phyloP scores from a whole-genome alignment of 257 asterid genomes.

The Rehmannia glutinosa region DNA sequence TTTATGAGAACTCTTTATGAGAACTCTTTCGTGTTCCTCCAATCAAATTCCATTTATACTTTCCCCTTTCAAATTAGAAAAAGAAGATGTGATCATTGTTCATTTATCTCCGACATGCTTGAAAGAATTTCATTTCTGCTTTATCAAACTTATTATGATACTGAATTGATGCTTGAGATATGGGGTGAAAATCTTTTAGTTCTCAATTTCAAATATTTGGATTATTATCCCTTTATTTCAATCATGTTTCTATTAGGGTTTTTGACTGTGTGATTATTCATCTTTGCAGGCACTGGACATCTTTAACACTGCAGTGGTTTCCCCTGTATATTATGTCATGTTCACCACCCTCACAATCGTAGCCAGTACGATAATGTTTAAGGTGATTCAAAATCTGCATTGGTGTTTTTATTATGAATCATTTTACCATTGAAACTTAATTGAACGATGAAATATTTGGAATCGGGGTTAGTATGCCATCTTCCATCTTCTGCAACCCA shows the following conservation, averaged over 20 bases:
- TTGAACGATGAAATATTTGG: too few species aligned
- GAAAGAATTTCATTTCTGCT: too few species aligned
- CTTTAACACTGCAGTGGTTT: constrained; percentile 75
- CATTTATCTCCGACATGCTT: too few species aligned
- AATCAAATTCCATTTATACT: too few species aligned
- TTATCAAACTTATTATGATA: not conserved
- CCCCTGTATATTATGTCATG: constrained; percentile 87
- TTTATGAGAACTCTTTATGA: too few species aligned
- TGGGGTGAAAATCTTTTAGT: not conserved
- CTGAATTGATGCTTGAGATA: not conserved
- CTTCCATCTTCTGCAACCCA: too few species aligned
- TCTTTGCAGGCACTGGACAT: constrained; percentile 71
- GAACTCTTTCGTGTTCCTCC: too few species aligned
- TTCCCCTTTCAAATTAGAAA: too few species aligned
- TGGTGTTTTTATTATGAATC: not conserved
- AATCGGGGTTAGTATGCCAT: too few species aligned
- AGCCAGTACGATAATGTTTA: constrained; percentile 77
- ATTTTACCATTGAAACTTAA: not conserved
- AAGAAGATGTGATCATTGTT: too few species aligned
- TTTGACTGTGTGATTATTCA: not conserved
- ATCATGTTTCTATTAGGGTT: not conserved
- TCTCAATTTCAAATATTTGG: too few species aligned
- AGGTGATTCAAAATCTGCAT: constrained; percentile 35
- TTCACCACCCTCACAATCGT: constrained; percentile 69
- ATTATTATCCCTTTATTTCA: not conserved